Base-by-base conservation (phyloP, 1,284 basidiomycete genomes). In the Microbotryomycetes sp. region DNA sequence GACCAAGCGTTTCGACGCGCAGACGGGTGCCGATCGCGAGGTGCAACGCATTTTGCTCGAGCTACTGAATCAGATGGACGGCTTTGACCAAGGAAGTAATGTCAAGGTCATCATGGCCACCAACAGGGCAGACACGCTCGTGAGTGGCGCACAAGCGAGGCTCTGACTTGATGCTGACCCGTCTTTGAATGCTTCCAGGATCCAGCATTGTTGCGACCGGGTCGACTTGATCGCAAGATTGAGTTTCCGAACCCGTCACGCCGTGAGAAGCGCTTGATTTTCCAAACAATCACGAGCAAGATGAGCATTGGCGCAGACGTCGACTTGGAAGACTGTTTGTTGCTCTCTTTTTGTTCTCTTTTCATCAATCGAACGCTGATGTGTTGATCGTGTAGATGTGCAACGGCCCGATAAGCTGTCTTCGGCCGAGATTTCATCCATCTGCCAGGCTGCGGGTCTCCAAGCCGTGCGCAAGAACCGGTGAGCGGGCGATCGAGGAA, bases 21-120 rank as follows among this genome's bases (percentile, higher is more conserved):
- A 99, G 76, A 98, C 96, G 1, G 96, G 96, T 73, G 96, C 96
- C 15, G 96, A 99, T 78, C 83, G 96, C 70, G 96, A 99, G 78
- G 96, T 99, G 21, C 96, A 99, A 77, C 91, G 96, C 78, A 98
- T 99, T 74, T 76, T 99, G 67, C 85, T 99, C n/a, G 96, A 99
- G 75, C 79, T 99, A 64, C 81, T 99, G 64, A 98, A 97, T 75
- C 96, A 99, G 75, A 99, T 99, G 96, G 96, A 99, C 73, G 96
- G 96, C 67, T 99, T 99, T 78, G 96, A 99, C 77, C 96, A 99
- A 77, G 90, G 89, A 5, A 94, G 91, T 75, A 98, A 94, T 72
- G 96, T 99, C 75, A 98, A 99, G 84, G 93, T 97, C 47, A 97
- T 97, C 74, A 97, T 97, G 93, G 93, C 92, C 30, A 97, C 92